Evolutionary conservation across 208 protist species (phyloP).

Genomic region (Trypanosomatidae sp.): DNA sequence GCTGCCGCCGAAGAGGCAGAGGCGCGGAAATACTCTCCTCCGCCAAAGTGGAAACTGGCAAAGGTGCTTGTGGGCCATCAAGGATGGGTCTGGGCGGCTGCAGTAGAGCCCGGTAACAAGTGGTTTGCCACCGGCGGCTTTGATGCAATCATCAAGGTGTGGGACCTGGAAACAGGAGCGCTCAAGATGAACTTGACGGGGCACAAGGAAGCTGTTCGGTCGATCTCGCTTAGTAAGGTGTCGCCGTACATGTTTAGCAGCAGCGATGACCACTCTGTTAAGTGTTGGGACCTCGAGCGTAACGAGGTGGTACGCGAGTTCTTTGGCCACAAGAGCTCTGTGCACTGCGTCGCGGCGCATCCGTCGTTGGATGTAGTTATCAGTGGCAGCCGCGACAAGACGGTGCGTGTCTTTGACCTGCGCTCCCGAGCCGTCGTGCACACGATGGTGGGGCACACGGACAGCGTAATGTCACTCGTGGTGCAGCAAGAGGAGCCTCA

Average conservation of each 20-base stretch:
- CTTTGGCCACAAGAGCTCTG: conserved; percentile 97
- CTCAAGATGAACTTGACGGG: conserved; percentile 99
- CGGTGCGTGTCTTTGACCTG: conserved; percentile 94
- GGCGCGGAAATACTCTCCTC: conserved; percentile 38
- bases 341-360: conserved; percentile 95
- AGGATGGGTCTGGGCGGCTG: conserved; percentile 97
- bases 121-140: conserved; percentile 98
- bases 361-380: conserved; percentile 98
- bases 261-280: conserved; percentile 98
- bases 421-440: conserved; percentile 76
- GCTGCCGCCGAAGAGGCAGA: conserved; percentile 18
- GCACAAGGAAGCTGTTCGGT: conserved; percentile 94
- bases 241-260: conserved; percentile 99
- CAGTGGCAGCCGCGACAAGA: conserved; percentile 97
- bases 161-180: conserved; percentile 96
- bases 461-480: conserved; percentile 91
- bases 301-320: conserved; percentile 96
- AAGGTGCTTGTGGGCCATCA: conserved; percentile 90
- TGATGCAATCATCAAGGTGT: conserved; percentile 99
- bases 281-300: conserved; percentile 99
- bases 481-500: conserved; percentile 92
- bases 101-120: conserved; percentile 98
- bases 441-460: conserved; percentile 93
- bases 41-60: conserved; percentile 94
- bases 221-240: conserved; percentile 84